Evolutionary conservation across 306 rosid genomes (phyloP).

Genomic region (Acacia confusa): DNA sequence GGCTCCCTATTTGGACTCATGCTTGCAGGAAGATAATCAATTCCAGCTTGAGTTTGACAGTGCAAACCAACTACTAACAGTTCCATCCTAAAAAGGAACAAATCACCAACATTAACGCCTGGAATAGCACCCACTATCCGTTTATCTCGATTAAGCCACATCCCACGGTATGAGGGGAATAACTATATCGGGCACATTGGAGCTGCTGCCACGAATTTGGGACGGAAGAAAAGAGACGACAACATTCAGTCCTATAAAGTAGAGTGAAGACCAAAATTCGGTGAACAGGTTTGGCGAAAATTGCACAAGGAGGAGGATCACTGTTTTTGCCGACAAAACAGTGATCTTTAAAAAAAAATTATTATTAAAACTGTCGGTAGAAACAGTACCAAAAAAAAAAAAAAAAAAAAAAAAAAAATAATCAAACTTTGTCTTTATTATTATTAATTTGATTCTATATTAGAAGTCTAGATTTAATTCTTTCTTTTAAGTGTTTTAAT

Average conservation of each 20-base stretch:
- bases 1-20: slow-evolving; percentile 86
- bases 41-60: slow-evolving; percentile 86
- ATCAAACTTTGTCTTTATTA: too few relatives aligned
- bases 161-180: slow-evolving; percentile 32
- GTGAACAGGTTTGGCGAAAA: too few relatives aligned
- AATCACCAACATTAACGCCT: slow-evolving; percentile 71
- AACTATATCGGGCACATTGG: neutral
- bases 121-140: slow-evolving; percentile 91
- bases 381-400: too few relatives aligned
- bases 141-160: slow-evolving; percentile 89
- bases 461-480: too few relatives aligned
- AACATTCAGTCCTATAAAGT: neutral
- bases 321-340: too few relatives aligned
- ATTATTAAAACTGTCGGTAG: too few relatives aligned
- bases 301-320: too few relatives aligned
- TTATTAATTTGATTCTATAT: too few relatives aligned
- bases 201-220: neutral
- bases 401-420: too few relatives aligned
- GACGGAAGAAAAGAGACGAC: neutral
- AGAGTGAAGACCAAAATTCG: neutral
- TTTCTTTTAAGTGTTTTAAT: too few relatives aligned
- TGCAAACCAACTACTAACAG: slow-evolving; percentile 83
- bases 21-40: slow-evolving; percentile 76
- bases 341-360: too few relatives aligned
- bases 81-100: slow-evolving; percentile 83